A percentile compares a stretch with the other conserved stretches of the same genome.
Evolutionary conservation across 768 basidiomycete species (phyloP).

Genomic region (Crucibulum laeve): DNA sequence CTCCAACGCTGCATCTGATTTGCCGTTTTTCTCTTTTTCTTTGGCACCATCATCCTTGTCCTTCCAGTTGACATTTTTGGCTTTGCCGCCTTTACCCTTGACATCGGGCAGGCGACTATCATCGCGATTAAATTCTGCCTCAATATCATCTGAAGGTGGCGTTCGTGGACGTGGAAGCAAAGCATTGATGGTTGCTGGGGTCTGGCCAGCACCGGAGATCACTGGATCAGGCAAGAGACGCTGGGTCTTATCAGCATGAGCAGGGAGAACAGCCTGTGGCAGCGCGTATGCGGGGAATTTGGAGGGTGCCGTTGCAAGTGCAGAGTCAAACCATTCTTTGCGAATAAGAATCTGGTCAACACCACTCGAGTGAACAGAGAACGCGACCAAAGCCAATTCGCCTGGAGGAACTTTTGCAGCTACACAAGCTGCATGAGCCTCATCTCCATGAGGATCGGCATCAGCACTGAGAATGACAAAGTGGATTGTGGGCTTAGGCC

Average conservation of each 20-base stretch:
- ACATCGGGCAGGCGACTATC: conserved; percentile 48
- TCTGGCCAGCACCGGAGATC: conserved; percentile 11
- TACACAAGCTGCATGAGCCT: conserved; percentile 79
- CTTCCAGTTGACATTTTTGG: conserved; percentile 61
- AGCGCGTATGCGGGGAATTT: conserved; percentile 56
- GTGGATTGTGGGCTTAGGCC: conserved; percentile 83
- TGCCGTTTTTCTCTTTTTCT: too few species aligned
- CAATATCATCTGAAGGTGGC: conserved; percentile 72
- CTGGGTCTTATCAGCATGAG: conserved; percentile 18
- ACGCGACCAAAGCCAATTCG: conserved; percentile 78
- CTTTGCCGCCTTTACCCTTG: conserved; percentile 38
- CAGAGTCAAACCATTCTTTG: conserved; percentile 81
- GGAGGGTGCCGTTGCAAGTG: conserved; percentile 46
- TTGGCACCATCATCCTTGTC: conserved; percentile 33
- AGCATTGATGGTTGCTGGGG: conserved; percentile 12
- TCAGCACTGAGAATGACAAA: conserved; percentile 86
- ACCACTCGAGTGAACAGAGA: conserved; percentile 86
- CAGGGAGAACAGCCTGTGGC: conserved; percentile 20
- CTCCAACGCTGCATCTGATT: conserved; percentile 40
- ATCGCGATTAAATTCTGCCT: conserved; percentile 58
- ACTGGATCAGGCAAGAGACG: conserved; percentile 10
- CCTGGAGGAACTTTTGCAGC: conserved; percentile 76
- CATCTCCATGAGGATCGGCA: conserved; percentile 76
- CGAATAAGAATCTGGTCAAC: conserved; percentile 86
- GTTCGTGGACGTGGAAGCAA: conserved; percentile 51